Percentiles rank a stretch among this genome's conserved stretches.
These are phyloP conservation scores for Caryopteris hybrid DNA, from an alignment of 305 asterid species.

Conservation along the genomic window DNA sequence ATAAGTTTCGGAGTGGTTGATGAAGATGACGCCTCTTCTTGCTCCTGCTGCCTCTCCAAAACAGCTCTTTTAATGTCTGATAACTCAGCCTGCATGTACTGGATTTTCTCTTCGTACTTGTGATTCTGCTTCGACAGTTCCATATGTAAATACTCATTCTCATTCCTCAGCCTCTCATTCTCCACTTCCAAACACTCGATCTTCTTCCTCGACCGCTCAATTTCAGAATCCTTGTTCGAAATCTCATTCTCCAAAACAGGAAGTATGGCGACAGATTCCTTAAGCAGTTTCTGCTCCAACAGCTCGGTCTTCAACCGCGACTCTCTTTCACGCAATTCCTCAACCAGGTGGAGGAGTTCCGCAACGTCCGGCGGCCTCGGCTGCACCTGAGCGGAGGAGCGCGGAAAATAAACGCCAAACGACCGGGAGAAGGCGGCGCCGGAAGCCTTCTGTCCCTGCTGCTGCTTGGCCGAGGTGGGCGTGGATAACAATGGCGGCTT, in stretches of 20 bases:
- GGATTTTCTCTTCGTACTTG: slow-evolving; percentile 53
- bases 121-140: slow-evolving; percentile 60
- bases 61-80: slow-evolving; percentile 44
- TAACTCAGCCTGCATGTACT: slow-evolving; percentile 51
- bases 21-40: slow-evolving; percentile 28
- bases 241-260: slow-evolving; percentile 77
- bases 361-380: slow-evolving; percentile 83
- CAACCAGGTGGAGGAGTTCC: slow-evolving; percentile 66
- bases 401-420: slow-evolving; percentile 68
- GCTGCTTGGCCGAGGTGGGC: no score
- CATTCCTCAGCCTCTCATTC: slow-evolving; percentile 67
- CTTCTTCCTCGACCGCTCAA: slow-evolving; percentile 45
- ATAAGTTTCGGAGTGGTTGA: slow-evolving; percentile 32
- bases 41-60: slow-evolving; percentile 36
- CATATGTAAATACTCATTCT: slow-evolving; percentile 65
- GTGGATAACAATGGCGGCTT: no score
- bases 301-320: slow-evolving; percentile 70
- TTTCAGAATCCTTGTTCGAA: slow-evolving; percentile 44
- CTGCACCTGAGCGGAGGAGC: slow-evolving; percentile 84
- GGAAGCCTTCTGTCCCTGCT: slow-evolving; percentile 30
- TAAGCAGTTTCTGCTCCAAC: slow-evolving; percentile 61
- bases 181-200: slow-evolving; percentile 78
- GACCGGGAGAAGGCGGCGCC: slow-evolving; percentile 54
- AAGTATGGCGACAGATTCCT: slow-evolving; percentile 62
- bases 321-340: slow-evolving; percentile 69